Evolutionary conservation across 225 moss, liverwort and hornwort genomes (phyloP).

Genomic region (Bryum argenteum): DNA sequence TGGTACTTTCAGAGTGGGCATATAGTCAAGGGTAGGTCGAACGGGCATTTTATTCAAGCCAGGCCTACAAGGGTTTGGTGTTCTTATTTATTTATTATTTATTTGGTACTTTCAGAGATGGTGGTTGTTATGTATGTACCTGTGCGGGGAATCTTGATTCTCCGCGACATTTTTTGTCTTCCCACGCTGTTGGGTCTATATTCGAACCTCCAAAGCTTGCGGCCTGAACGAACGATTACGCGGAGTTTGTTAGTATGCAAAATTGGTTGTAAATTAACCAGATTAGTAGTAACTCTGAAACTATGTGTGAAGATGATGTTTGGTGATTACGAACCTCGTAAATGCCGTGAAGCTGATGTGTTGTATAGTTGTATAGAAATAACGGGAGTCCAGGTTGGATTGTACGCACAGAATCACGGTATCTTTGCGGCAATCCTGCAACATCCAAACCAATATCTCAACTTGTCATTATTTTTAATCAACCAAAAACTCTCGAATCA

Average conservation of each 20-base stretch:
- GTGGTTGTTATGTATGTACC: conserved; percentile 36
- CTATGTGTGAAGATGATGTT: too few relatives aligned
- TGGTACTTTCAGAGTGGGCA: too few relatives aligned
- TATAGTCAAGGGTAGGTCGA: too few relatives aligned
- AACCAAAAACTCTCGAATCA: too few relatives aligned
- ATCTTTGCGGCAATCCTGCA: conserved; percentile 61
- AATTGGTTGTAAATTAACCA: too few relatives aligned
- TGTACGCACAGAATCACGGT: conserved; percentile 68
- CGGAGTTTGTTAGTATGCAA: neutral
- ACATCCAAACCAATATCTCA: neutral
- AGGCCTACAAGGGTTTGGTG: too few relatives aligned
- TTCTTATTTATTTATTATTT: too few relatives aligned
- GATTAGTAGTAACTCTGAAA: too few relatives aligned
- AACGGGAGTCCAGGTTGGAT: conserved; percentile 67
- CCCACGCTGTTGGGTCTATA: conserved; percentile 97
- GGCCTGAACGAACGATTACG: conserved; percentile 66
- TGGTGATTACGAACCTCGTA: conserved; percentile 43
- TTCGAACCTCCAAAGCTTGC: conserved; percentile 99
- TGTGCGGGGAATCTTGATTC: conserved; percentile 71
- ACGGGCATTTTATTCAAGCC: too few relatives aligned
- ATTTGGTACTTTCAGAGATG: conserved; percentile 6
- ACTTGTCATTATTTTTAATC: neutral
- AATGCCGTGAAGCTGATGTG: conserved; percentile 68
- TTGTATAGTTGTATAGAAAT: conserved; percentile 64
- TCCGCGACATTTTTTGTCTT: conserved; percentile 70